Percentiles rank a stretch among this genome's conserved stretches.
Conservation (phyloP, 805 yeast genomes). For the Pichia cabralensis region DNA sequence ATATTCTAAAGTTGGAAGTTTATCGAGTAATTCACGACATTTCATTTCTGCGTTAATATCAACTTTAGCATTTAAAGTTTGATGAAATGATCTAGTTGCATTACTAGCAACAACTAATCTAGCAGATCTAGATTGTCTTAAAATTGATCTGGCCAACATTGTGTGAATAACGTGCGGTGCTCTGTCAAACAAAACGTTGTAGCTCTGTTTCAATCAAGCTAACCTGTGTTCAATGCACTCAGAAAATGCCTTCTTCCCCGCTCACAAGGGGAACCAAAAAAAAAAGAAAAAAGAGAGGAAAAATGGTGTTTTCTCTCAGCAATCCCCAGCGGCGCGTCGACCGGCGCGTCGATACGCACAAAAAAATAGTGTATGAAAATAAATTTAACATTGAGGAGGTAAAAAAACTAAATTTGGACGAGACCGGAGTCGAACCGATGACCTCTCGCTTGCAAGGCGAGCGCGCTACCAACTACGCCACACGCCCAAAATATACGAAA, state of each 20-base stretch:
- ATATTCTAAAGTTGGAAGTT: conserved; percentile 54
- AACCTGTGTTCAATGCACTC: too few species aligned
- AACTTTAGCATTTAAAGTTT: conserved; percentile 5
- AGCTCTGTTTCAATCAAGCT: too few species aligned
- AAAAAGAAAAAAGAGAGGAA: too few species aligned
- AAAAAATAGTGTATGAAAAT: too few species aligned
- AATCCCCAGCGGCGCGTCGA: too few species aligned
- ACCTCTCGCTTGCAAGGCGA: conserved; percentile 76
- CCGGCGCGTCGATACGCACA: too few species aligned
- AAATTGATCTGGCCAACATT: conserved; percentile 8
- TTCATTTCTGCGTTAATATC: conserved; percentile 37
- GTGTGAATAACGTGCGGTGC: not conserved
- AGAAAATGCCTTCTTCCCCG: too few species aligned
- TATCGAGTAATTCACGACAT: conserved; percentile 50
- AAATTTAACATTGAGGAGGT: too few species aligned
- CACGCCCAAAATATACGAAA: conserved; percentile 49
- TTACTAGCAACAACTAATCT: too few species aligned
- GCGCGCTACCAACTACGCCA: conserved; percentile 81
- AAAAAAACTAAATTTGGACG: conserved; percentile 35
- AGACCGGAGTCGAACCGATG: conserved; percentile 73
- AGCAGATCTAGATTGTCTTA: conserved; percentile 3
- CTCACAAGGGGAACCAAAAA: too few species aligned
- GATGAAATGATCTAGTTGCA: conserved; percentile 9
- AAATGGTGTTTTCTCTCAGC: too few species aligned
- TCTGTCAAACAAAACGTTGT: too few species aligned